Conservation (phyloP, 2,329 filamentous ascomycete species). For the Aspergillus bombycis region DNA sequence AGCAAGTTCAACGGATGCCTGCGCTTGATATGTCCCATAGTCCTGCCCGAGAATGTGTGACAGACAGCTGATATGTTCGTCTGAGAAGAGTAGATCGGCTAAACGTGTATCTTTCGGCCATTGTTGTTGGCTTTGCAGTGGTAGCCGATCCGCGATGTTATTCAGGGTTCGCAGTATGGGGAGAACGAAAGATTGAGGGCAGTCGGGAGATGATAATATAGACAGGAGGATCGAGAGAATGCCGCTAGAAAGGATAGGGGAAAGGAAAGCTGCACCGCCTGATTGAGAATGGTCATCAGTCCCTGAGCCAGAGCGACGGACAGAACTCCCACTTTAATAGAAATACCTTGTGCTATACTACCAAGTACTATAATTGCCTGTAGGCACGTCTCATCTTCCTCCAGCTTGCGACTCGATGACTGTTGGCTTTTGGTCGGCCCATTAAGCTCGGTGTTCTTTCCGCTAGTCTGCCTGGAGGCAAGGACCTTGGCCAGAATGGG, state of each 20-base stretch:
- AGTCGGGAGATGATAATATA: constrained; percentile 67
- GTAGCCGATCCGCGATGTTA: constrained; percentile 68
- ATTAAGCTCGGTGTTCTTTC: constrained; percentile 37
- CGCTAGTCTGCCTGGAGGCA: constrained; percentile 48
- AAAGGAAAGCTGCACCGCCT: constrained; percentile 81
- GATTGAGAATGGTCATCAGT: constrained; percentile 26
- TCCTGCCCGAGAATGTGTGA: constrained; percentile 66
- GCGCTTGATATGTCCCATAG: constrained; percentile 54
- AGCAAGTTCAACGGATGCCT: constrained; percentile 52
- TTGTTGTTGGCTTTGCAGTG: constrained; percentile 57
- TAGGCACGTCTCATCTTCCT: constrained; percentile 69
- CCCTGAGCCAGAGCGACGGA: not conserved
- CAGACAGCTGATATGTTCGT: constrained; percentile 64
- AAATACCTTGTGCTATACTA: constrained; percentile 78
- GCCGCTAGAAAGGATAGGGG: constrained; percentile 69
- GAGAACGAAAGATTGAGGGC: constrained; percentile 68
- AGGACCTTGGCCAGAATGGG: constrained; percentile 54
- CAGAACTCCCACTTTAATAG: not conserved
- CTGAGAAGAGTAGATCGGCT: constrained; percentile 67
- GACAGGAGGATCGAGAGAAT: constrained; percentile 71
- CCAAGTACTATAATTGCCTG: constrained; percentile 84
- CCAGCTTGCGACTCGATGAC: constrained; percentile 49
- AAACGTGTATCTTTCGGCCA: constrained; percentile 56
- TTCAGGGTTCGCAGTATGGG: constrained; percentile 75
- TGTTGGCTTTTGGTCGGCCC: constrained; percentile 21